phyloP scores from a whole-genome alignment of 495 filamentous ascomycete species.

The Xylaria bambusicola region DNA sequence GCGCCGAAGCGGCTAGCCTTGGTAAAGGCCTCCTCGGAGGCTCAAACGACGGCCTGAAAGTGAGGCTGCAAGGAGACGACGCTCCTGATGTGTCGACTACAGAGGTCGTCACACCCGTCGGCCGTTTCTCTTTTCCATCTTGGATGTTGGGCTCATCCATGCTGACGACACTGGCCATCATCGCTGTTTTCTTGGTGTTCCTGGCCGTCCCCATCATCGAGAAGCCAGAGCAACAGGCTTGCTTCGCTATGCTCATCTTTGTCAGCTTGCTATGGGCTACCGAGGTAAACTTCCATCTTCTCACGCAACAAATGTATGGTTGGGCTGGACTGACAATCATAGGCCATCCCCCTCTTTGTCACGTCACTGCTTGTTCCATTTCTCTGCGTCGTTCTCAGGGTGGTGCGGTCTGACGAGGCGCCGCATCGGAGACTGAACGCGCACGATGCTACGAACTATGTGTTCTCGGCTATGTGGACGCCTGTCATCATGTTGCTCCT shows the following conservation, averaged over 20 bases:
- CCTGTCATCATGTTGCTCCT: slow-evolving; percentile 98
- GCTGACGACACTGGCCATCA: slow-evolving; percentile 68
- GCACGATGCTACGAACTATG: slow-evolving; percentile 73
- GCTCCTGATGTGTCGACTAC: slow-evolving; percentile 55
- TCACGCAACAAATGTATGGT: no score
- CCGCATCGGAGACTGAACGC: slow-evolving; percentile 69
- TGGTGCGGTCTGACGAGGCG: slow-evolving; percentile 75
- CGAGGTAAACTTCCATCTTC: slow-evolving; percentile 60
- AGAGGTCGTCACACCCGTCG: slow-evolving; percentile 78
- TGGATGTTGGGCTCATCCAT: slow-evolving; percentile 87
- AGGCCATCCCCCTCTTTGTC: slow-evolving; percentile 96
- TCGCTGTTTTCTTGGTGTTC: slow-evolving; percentile 71
- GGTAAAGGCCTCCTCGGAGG: slow-evolving; percentile 81
- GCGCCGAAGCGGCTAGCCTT: slow-evolving; percentile 92
- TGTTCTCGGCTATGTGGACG: slow-evolving; percentile 98
- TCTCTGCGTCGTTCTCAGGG: slow-evolving; percentile 80
- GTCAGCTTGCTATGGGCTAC: slow-evolving; percentile 97
- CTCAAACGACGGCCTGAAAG: slow-evolving; percentile 66
- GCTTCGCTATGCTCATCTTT: slow-evolving; percentile 88
- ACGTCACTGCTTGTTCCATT: slow-evolving; percentile 94
- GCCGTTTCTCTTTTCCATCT: slow-evolving; percentile 68
- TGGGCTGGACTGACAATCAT: slow-evolving; percentile 22
- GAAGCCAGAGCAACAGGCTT: slow-evolving; percentile 89
- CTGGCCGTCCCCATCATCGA: slow-evolving; percentile 77
- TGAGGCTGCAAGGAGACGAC: slow-evolving; percentile 80